Evolutionary conservation across 2,329 filamentous ascomycete species (phyloP), one percentile per base, ranked within the genome.

Genomic region (Trichoderma sp.): DNA sequence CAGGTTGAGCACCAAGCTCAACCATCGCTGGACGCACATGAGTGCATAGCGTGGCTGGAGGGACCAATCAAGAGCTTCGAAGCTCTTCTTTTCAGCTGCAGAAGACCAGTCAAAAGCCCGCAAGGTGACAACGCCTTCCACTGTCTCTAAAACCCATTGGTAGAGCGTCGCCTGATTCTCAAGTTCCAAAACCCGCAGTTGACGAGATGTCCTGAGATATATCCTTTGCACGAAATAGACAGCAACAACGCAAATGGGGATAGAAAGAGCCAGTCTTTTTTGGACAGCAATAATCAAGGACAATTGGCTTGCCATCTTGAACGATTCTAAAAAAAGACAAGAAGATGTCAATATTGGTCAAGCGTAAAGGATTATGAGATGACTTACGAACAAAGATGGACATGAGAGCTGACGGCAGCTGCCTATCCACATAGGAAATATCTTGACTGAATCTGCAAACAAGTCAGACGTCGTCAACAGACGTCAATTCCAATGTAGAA

Each of bases 141-240:
- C 71, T 0, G 81, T 79, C 71, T 84, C 82, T 4, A 83, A 68
- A 21, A 84, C 79, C 56, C 73, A 78, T 0, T 78, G 78, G 53
- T 76, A 84, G 0, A 88, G 77, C 0, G 81, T 82, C 0, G 86
- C 81, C 59, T 83, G 83, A 0, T 85, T 81, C 71, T 88, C 85
- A 0, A 89, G 78, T 60, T 88, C 87, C 33, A 88, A 74, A 14
- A 85, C 80, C 47, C 86, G 83, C 3, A 89, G 77, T 72, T 88
- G 87, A 0, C 86, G 82, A 0, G 86, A 88, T 0, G 86, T 88
- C 6, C 83, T 80, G 0, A 89, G 79, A 29, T 76, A 76, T 27
- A 74, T 56, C 8, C 71, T 72, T 52, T 77, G 75, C 3, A 78
- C 55, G n/a, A 74, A 52, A 49, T 75, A 77, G 3, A 76, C 70